Percentiles rank a stretch among this genome's conserved stretches.
Evolutionary conservation across 139 green algal species (phyloP).

Genomic region (Zygnema circumcarinatum): DNA sequence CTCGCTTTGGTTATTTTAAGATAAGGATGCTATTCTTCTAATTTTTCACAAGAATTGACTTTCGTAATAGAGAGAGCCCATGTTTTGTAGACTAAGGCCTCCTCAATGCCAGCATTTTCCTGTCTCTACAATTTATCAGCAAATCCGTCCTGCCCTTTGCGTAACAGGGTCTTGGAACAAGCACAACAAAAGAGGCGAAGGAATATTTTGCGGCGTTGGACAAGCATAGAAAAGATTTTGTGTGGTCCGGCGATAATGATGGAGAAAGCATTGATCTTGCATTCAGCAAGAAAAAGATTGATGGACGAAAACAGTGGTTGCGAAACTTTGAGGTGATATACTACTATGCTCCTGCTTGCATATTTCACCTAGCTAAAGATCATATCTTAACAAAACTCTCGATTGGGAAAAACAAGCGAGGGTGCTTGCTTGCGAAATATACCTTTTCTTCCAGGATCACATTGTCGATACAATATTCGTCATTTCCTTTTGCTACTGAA

Average conservation of each 20-base stretch:
- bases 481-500: too few relatives aligned
- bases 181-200: constrained; percentile 88
- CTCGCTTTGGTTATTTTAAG: background rate
- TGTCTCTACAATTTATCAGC: too few relatives aligned
- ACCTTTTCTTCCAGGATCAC: too few relatives aligned
- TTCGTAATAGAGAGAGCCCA: too few relatives aligned
- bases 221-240: constrained; percentile 75
- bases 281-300: constrained; percentile 98
- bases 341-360: too few relatives aligned
- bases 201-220: constrained; percentile 93
- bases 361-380: too few relatives aligned
- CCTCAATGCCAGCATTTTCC: background rate
- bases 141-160: too few relatives aligned
- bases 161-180: constrained; percentile 90
- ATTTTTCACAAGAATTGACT: background rate
- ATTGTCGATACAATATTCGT: too few relatives aligned
- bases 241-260: constrained; percentile 82
- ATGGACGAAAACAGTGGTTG: constrained; percentile 97
- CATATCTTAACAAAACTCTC: too few relatives aligned
- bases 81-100: background rate
- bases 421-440: too few relatives aligned
- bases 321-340: constrained; percentile 56
- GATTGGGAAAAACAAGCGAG: too few relatives aligned
- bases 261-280: constrained; percentile 91
- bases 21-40: background rate